Conservation (phyloP, 2,329 filamentous ascomycete species). For the Ramularia collo-cygni region DNA sequence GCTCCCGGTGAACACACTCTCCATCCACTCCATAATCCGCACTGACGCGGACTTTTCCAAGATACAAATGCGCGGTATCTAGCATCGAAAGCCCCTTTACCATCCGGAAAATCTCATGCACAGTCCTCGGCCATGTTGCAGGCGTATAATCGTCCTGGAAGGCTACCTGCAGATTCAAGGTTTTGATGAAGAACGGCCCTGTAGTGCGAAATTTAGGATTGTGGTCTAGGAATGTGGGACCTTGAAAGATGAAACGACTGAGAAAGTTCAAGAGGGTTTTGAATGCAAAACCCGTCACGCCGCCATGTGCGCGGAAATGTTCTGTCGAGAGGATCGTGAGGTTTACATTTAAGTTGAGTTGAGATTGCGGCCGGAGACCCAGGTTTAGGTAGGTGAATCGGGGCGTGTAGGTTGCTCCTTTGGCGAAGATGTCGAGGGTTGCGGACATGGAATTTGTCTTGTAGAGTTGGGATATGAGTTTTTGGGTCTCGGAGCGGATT, state of each 20-base stretch:
- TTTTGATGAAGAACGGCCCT: conserved; percentile 15
- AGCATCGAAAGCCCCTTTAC: conserved; percentile 15
- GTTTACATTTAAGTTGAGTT: conserved; percentile 16
- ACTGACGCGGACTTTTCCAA: conserved; percentile 9
- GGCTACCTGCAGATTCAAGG: conserved; percentile 11
- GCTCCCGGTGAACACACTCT: conserved; percentile 4
- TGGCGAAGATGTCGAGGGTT: conserved; percentile 19
- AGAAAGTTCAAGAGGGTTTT: conserved; percentile 17
- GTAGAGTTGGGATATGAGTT: conserved; percentile 12
- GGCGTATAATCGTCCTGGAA: conserved; percentile 22
- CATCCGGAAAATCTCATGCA: conserved; percentile 15
- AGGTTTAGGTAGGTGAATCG: conserved; percentile 19
- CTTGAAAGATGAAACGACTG: conserved; percentile 18
- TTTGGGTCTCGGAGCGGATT: conserved; percentile 15
- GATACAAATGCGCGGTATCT: conserved; percentile 12
- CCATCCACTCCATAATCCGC: conserved; percentile 6
- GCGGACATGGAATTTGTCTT: conserved; percentile 5
- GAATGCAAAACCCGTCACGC: conserved; percentile 15
- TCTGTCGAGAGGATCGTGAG: conserved; percentile 22
- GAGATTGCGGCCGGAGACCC: conserved; percentile 4
- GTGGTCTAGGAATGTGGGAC: conserved; percentile 14
- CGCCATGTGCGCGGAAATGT: conserved; percentile 18
- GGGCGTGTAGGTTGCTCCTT: conserved; percentile 19
- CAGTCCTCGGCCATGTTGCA: conserved; percentile 14
- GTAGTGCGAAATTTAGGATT: conserved; percentile 4